These are phyloP conservation scores for Acrocalymma vagum DNA, from an alignment of 2,329 filamentous ascomycete species.

Conservation along the genomic window DNA sequence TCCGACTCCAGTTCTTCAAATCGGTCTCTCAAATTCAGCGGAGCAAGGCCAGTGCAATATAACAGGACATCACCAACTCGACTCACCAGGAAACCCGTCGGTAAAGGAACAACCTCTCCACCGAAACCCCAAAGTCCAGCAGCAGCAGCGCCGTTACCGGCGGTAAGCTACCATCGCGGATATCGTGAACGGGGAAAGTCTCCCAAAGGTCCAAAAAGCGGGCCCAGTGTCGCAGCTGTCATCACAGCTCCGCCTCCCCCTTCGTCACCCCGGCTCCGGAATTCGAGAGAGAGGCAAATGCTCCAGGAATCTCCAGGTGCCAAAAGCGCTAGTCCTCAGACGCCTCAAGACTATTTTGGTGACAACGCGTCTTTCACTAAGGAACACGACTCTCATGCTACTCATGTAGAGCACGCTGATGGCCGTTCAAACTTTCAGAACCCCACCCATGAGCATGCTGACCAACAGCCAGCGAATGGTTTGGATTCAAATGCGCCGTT, in stretches of 20 bases:
- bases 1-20: conserved; percentile 47
- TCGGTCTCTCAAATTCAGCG: conserved; percentile 39
- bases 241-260: conserved; percentile 38
- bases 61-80: conserved; percentile 38
- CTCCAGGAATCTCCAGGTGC: conserved; percentile 34
- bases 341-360: conserved; percentile 35
- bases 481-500: conserved; percentile 3
- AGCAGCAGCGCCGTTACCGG: conserved; percentile 30
- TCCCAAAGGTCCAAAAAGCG: conserved; percentile 25
- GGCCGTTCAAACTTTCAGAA: too few relatives aligned
- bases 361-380: conserved; percentile 9
- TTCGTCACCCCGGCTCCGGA: conserved; percentile 43
- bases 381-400: conserved; percentile 1
- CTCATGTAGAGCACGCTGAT: conserved; percentile 19
- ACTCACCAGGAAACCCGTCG: conserved; percentile 25
- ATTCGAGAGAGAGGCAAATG: conserved; percentile 42
- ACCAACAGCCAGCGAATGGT: conserved; percentile 6
- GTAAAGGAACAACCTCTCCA: conserved; percentile 8
- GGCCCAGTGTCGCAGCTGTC: conserved; percentile 38
- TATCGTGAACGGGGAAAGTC: conserved; percentile 43
- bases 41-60: conserved; percentile 18
- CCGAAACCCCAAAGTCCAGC: conserved; percentile 13
- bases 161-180: conserved; percentile 40
- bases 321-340: conserved; percentile 27
- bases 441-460: too few relatives aligned